Evolutionary conservation across 2,329 filamentous ascomycete genomes (phyloP).

Genomic region (Madurella fahalii): DNA sequence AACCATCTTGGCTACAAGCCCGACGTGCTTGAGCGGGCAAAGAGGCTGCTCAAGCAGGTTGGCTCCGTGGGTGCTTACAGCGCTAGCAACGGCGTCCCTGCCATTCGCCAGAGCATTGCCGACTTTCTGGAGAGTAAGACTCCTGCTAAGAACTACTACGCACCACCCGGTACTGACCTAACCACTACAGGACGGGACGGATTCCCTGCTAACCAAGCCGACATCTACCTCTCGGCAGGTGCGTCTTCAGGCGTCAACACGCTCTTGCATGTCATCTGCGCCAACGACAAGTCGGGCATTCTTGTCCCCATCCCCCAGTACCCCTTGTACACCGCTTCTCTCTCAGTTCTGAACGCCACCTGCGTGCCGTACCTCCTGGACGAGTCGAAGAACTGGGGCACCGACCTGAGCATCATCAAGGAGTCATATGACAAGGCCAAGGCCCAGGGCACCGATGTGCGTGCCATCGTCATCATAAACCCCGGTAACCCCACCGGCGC

Average conservation of each 20-base stretch:
- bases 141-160: not conserved
- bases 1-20: conserved; percentile 77
- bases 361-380: conserved; percentile 94
- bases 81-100: conserved; percentile 82
- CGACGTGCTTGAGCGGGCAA: conserved; percentile 82
- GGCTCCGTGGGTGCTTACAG: conserved; percentile 96
- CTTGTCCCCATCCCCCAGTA: conserved; percentile 97
- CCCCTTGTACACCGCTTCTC: conserved; percentile 91
- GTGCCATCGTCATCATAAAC: conserved; percentile 95
- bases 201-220: conserved; percentile 71
- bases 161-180: conserved; percentile 6
- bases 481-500: conserved; percentile 96
- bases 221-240: conserved; percentile 87
- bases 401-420: conserved; percentile 74
- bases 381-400: conserved; percentile 82
- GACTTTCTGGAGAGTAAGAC: conserved; percentile 81
- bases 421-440: conserved; percentile 70
- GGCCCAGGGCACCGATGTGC: conserved; percentile 75
- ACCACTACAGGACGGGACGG: conserved; percentile 68
- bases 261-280: conserved; percentile 83
- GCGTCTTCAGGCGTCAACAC: conserved; percentile 95
- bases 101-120: conserved; percentile 84
- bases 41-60: conserved; percentile 73
- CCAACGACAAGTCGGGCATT: conserved; percentile 70
- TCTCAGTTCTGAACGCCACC: conserved; percentile 77